A percentile compares a stretch with the other conserved stretches of the same genome.
Evolutionary conservation across 768 basidiomycete species (phyloP).

Genomic region (Xerocomus brunneocitrinus): DNA sequence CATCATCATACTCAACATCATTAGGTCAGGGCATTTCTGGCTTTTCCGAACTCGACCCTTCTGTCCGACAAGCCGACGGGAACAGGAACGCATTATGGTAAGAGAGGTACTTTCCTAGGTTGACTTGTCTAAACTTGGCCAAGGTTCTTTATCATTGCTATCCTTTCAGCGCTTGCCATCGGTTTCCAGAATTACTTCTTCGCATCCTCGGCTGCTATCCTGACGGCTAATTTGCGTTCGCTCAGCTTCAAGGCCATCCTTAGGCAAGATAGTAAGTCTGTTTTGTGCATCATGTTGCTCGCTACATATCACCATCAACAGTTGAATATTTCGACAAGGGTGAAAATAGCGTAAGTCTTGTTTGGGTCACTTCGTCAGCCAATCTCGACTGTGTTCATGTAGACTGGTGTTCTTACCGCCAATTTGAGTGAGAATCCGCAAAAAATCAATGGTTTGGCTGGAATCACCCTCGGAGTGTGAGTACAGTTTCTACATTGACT

Average conservation of each 20-base stretch:
- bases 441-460: constrained; percentile 84
- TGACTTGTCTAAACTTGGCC: constrained; percentile 9
- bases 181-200: constrained; percentile 71
- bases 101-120: constrained; percentile 12
- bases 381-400: neutral
- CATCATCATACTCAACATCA: neutral
- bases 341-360: constrained; percentile 58
- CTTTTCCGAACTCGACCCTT: constrained; percentile 43
- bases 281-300: neutral
- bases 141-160: constrained; percentile 77
- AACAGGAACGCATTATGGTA: constrained; percentile 70
- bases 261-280: constrained; percentile 71
- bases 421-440: constrained; percentile 82
- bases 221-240: constrained; percentile 68
- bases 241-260: constrained; percentile 76
- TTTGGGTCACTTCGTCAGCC: neutral
- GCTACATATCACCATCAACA: constrained; percentile 20
- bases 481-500: constrained; percentile 18
- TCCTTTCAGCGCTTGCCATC: constrained; percentile 59
- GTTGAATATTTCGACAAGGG: constrained; percentile 89
- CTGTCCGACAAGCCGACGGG: constrained; percentile 47
- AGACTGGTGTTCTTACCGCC: constrained; percentile 80
- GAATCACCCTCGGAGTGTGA: constrained; percentile 78
- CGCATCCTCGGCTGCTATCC: constrained; percentile 56
- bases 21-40: constrained; percentile 53